A percentile compares a stretch with the other conserved stretches of the same genome.
These are phyloP conservation scores for Pseudogymnoascus destructans DNA, from an alignment of 2,329 filamentous ascomycete species.

Conservation along the genomic window DNA sequence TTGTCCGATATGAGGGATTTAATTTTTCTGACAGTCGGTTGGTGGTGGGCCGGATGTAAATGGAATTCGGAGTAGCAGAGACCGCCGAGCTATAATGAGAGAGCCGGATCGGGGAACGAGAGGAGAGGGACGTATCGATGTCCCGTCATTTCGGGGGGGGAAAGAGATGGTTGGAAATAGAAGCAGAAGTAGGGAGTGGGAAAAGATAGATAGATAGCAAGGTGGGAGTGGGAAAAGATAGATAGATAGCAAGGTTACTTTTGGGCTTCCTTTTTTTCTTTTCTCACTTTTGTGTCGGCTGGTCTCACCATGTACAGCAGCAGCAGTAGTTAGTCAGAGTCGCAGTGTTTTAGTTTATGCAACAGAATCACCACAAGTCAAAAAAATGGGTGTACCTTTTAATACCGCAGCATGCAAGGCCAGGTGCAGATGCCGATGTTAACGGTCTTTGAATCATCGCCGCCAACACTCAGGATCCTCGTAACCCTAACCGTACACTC, in stretches of 20 bases:
- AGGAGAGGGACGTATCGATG: not conserved
- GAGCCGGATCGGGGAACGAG: not conserved
- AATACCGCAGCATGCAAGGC: too few species aligned
- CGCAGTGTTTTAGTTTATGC: too few species aligned
- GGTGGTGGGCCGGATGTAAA: not conserved
- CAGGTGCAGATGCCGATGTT: too few species aligned
- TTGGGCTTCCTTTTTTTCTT: not conserved
- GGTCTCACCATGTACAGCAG: not conserved
- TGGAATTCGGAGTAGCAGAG: not conserved
- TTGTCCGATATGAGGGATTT: not conserved
- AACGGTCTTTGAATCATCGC: too few species aligned
- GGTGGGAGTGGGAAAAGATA: too few species aligned
- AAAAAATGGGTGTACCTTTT: too few species aligned
- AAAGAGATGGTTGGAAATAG: not conserved
- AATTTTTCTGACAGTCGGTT: not conserved
- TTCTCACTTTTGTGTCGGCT: not conserved
- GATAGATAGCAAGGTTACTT: not conserved
- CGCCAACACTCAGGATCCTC: too few species aligned
- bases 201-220: too few species aligned
- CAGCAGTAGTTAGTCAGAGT: too few species aligned
- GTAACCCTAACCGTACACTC: too few species aligned
- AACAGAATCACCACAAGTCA: too few species aligned
- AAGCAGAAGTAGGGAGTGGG: not conserved
- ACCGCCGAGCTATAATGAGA: not conserved
- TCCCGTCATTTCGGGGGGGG: not conserved